A percentile compares a stretch with the other conserved stretches of the same genome.
Evolutionary conservation across 169 alveolate species (phyloP).

Genomic region (Gregarina niphandrodes): DNA sequence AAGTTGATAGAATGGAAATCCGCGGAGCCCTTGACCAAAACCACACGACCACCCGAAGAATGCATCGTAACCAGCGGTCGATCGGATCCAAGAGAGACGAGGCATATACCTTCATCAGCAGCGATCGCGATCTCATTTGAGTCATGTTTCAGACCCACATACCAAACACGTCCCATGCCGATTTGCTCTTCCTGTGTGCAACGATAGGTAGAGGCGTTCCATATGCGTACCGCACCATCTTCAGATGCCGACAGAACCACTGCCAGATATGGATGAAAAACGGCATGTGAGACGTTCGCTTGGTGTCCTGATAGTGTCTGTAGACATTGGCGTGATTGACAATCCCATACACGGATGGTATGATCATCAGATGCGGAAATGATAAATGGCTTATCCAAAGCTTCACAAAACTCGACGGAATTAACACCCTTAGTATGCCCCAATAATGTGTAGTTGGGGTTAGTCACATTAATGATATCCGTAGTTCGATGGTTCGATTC

Average conservation of each 20-base stretch:
- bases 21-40: no score
- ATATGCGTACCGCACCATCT: conserved; percentile 74
- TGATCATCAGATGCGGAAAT: conserved; percentile 87
- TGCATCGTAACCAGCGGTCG: conserved; percentile 77
- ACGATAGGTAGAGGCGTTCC: conserved; percentile 74
- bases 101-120: conserved; percentile 63
- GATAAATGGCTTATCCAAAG: conserved; percentile 71
- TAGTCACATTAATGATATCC: conserved; percentile 51
- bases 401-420: conserved; percentile 57
- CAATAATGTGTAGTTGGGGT: conserved; percentile 70
- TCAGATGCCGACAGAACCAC: conserved; percentile 74
- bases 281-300: conserved; percentile 63
- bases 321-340: conserved; percentile 76
- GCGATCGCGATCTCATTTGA: conserved; percentile 47
- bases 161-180: conserved; percentile 36
- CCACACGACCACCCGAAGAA: conserved; percentile 12
- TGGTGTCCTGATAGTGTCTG: conserved; percentile 73
- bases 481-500: conserved; percentile 58
- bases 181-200: conserved; percentile 2
- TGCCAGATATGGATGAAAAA: conserved; percentile 75
- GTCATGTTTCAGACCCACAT: conserved; percentile 6
- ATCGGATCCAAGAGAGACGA: conserved; percentile 79
- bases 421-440: conserved; percentile 96
- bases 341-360: conserved; percentile 91
- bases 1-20: no score